phyloP scores from a whole-genome alignment of 495 filamentous ascomycete genomes.

The Neurospora sp. region DNA sequence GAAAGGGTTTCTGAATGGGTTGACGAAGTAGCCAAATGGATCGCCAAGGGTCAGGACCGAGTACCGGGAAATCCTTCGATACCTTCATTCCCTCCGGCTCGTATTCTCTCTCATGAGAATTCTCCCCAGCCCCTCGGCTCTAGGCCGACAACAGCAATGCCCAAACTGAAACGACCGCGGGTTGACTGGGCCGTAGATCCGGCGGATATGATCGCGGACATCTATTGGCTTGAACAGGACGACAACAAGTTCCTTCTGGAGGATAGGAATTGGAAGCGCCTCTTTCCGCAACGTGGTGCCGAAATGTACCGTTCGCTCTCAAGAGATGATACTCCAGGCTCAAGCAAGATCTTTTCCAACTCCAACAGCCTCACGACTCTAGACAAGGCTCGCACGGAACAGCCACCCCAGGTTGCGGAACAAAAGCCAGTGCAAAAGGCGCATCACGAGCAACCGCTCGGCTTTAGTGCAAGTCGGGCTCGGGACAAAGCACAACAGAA shows the following conservation, averaged over 20 bases:
- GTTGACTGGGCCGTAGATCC: slow-evolving; percentile 75
- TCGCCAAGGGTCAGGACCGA: slow-evolving; percentile 21
- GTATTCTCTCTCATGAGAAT: slow-evolving; percentile 21
- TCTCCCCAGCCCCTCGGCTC: slow-evolving; percentile 23
- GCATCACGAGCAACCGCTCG: slow-evolving; percentile 18
- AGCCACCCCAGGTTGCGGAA: slow-evolving; percentile 10
- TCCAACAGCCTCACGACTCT: slow-evolving; percentile 1
- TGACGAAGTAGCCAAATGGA: slow-evolving; percentile 49
- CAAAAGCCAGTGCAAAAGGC: neutral
- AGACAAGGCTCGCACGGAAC: slow-evolving; percentile 9
- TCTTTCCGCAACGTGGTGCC: slow-evolving; percentile 43
- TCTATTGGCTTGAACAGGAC: slow-evolving; percentile 72
- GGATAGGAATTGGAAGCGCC: slow-evolving; percentile 56
- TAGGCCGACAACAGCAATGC: slow-evolving; percentile 14
- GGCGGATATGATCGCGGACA: slow-evolving; percentile 73
- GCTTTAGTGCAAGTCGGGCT: slow-evolving; percentile 15
- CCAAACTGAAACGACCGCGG: slow-evolving; percentile 50
- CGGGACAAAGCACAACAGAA: slow-evolving; percentile 39
- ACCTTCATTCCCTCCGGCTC: slow-evolving; percentile 43
- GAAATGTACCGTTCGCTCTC: slow-evolving; percentile 16
- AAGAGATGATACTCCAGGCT: slow-evolving; percentile 9
- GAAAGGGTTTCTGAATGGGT: slow-evolving; percentile 64
- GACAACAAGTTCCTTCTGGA: slow-evolving; percentile 67
- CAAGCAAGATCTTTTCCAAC: slow-evolving; percentile 14
- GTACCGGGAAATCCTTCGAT: slow-evolving; percentile 42